phyloP scores from a whole-genome alignment of 192 early-diverging fungal genomes.

The Bifiguratus adelaidae region DNA sequence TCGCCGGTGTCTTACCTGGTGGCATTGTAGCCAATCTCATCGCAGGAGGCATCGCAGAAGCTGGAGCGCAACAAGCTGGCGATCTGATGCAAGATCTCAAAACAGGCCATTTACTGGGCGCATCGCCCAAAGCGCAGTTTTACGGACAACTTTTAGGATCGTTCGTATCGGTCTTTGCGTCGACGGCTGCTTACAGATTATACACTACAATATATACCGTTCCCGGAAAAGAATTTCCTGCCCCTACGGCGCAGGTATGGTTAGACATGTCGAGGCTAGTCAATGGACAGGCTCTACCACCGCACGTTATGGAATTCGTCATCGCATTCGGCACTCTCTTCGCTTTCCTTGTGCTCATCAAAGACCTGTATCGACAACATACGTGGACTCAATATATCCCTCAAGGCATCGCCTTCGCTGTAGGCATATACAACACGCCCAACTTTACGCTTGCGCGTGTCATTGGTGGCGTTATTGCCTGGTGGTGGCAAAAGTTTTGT shows the following conservation, averaged over 20 bases:
- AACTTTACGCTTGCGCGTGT: constrained; percentile 64
- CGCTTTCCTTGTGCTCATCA: constrained; percentile 16
- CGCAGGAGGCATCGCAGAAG: constrained; percentile 69
- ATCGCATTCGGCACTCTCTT: constrained; percentile 42
- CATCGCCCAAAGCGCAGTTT: constrained; percentile 79
- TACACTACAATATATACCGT: constrained; percentile 63
- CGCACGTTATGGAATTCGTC: constrained; percentile 49
- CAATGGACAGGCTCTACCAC: constrained; percentile 61
- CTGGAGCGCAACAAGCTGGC: constrained; percentile 56
- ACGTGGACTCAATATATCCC: constrained; percentile 43
- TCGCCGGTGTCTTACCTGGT: constrained; percentile 66
- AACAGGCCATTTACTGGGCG: constrained; percentile 73
- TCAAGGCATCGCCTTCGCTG: constrained; percentile 68
- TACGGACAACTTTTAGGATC: constrained; percentile 74
- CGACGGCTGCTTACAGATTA: constrained; percentile 39
- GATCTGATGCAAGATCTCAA: constrained; percentile 67
- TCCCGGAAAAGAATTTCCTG: constrained; percentile 56
- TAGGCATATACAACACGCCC: constrained; percentile 72
- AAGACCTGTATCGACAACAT: constrained; percentile 3
- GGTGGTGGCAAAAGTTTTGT: constrained; percentile 36
- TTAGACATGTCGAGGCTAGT: constrained; percentile 67
- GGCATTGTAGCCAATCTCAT: constrained; percentile 64
- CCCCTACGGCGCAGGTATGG: constrained; percentile 69
- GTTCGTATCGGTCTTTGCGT: constrained; percentile 24
- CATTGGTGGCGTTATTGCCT: constrained; percentile 40